Percentiles rank a stretch among this genome's conserved stretches.
phyloP scores from a whole-genome alignment of 768 basidiomycete species.

The Tremella yokohamensis region DNA sequence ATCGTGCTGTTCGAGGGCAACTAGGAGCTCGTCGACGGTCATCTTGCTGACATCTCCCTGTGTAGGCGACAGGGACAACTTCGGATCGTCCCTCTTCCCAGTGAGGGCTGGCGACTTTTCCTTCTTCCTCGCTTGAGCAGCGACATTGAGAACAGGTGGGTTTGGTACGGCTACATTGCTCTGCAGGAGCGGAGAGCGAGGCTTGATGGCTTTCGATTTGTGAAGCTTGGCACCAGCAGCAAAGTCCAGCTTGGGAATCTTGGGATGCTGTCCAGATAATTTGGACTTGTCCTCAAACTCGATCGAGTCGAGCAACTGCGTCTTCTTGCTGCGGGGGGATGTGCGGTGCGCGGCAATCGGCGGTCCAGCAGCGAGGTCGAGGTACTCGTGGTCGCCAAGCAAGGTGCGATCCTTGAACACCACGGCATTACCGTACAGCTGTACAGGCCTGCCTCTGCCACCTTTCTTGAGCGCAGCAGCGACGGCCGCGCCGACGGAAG shows the following conservation, averaged over 20 bases:
- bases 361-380: slow-evolving; percentile 47
- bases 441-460: slow-evolving; percentile 38
- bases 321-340: slow-evolving; percentile 37
- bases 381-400: slow-evolving; percentile 44
- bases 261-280: slow-evolving; percentile 39
- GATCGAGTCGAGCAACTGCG: slow-evolving; percentile 35
- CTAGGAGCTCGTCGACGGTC: slow-evolving; percentile 40
- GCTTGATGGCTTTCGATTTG: slow-evolving; percentile 14
- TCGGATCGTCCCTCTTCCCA: slow-evolving; percentile 33
- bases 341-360: slow-evolving; percentile 40
- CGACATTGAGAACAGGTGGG: background rate
- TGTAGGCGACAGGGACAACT: slow-evolving; percentile 20
- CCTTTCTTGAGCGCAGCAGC: slow-evolving; percentile 44
- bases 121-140: background rate
- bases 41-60: slow-evolving; percentile 37
- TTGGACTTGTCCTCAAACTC: slow-evolving; percentile 44
- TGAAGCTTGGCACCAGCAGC: slow-evolving; percentile 38
- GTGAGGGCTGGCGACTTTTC: slow-evolving; percentile 46
- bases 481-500: slow-evolving; percentile 28
- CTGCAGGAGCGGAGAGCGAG: background rate
- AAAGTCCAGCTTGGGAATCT: slow-evolving; percentile 43
- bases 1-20: slow-evolving; percentile 40
- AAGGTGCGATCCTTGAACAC: slow-evolving; percentile 46
- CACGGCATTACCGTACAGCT: slow-evolving; percentile 44
- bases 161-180: background rate